Base-by-base conservation (phyloP, 2,329 filamentous ascomycete genomes). In the Cyphellophora attinorum region DNA sequence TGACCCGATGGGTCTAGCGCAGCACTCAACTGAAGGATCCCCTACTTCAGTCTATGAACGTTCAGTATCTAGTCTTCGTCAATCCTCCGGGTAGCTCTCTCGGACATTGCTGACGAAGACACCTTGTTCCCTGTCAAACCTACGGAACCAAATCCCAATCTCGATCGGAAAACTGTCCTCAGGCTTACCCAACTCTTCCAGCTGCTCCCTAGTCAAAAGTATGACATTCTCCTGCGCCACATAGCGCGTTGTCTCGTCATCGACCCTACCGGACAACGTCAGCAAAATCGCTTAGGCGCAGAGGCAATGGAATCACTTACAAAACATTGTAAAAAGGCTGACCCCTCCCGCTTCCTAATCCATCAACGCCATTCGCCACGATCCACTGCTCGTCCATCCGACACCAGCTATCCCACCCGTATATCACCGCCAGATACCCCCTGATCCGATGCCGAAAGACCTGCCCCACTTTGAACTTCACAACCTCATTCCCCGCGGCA, bases 81-180 rank as follows among this genome's bases (percentile, higher is more conserved):
- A 94, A 58, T 93, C 85, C 52, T 94, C 81, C 1, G 89, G 89
- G 57, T 86, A 95, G 51, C 88, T 77, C 48, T 93, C 84, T 47
- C 61, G 61, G 34, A 83, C 66, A 56, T 95, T 96, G 48, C 85
- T 93, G 19, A 94, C 70, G 61, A 96, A 98, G 3, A 61, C 67
- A 46, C 75, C 75, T 0, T 60, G 67, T 19, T 62, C 63, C 4
- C 56, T 52, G 57, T 95, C 84, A 68, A 86, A 96, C 27, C 85
- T 70, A 58, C 85, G 93, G 58, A 98, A 96, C 57, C 84, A 85
- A 49, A 79, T 81, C 1, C 91, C 91, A 3, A 86, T 85, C 38
- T 48, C 42, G 15, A 49, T 38, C 12, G 36, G 35, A 32, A 49
- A 49, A 2, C 32, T 33, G 8, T 41, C 38, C 28, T 41, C 17